Base-by-base conservation (phyloP, 208 protist species). In the Lotmaria passim region DNA sequence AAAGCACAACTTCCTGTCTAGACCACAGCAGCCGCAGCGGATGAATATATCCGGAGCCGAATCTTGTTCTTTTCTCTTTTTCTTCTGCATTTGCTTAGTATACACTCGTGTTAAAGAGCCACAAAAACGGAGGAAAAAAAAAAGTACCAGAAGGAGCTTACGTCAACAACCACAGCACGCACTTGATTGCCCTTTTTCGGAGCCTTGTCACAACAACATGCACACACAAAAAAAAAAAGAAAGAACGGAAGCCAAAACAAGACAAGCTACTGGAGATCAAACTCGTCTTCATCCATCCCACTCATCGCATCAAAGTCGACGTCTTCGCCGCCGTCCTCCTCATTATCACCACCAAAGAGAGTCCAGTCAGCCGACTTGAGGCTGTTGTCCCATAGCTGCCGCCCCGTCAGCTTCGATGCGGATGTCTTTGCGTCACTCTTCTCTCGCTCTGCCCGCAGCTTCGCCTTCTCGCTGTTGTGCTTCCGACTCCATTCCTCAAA, bases 351-450 rank as follows among this genome's bases (percentile, higher is more conserved):
- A 8, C 60, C 74, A 74, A 96, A 96, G 24, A 96, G 76, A 3
- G 85, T 82, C 91, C 91, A 96, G 53, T 96, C 91, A 0, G 89
- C 77, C 24, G 69, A 75, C 60, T 81, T 79, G 28, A 96, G 73
- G 26, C 87, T 87, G 52, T 67, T 86, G 67, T 94, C 91, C 91
- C 91, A 96, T 63, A 96, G 72, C 80, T 94, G 89, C 26, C 86
- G 68, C 24, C 91, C 91, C n/a, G 85, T 86, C 33, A 96, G 82
- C 65, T 93, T 94, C n/a, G 78, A 90, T 10, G 73, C 75, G 2
- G 86, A 73, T 17, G 55, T 41, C 50, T 63, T 70, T 14, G 46
- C 57, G 39, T 78, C 69, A 48, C 75, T 65, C 73, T 86, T 85
- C 57, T 82, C 75, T 28, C 38, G 69, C 52, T 89, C 90, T 12